phyloP scores from a whole-genome alignment of 192 early-diverging fungal genomes.

The Backusella sp. region DNA sequence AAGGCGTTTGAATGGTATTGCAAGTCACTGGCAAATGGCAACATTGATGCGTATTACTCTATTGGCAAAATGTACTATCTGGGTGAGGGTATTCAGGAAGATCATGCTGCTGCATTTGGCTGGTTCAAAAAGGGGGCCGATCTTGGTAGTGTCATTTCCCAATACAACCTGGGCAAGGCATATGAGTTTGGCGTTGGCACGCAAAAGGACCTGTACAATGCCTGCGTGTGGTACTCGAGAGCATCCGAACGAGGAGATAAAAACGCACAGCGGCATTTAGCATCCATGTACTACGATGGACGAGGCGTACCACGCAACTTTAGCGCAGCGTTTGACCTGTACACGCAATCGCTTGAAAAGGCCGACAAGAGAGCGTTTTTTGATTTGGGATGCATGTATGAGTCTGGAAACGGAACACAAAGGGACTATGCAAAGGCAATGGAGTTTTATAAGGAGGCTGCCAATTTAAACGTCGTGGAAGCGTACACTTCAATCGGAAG shows the following conservation, averaged over 20 bases:
- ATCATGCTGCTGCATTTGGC: neutral
- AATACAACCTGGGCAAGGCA: neutral
- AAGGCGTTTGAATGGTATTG: constrained; percentile 2
- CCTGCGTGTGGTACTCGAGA: neutral
- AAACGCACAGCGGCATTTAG: neutral
- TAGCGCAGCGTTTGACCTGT: neutral
- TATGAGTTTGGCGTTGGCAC: neutral
- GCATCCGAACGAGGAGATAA: neutral
- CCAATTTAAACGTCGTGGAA: neutral
- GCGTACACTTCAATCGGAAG: neutral
- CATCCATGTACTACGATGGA: constrained; percentile 3
- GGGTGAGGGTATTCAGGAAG: neutral
- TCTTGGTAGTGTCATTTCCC: neutral
- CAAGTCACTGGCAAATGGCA: neutral
- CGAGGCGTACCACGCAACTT: neutral
- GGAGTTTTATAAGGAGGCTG: neutral
- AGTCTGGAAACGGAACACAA: neutral
- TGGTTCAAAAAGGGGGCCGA: neutral
- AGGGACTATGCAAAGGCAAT: neutral
- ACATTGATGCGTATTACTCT: neutral
- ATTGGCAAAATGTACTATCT: constrained; percentile 2
- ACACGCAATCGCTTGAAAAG: neutral
- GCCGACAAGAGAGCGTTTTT: neutral
- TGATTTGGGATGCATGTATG: neutral
- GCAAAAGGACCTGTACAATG: neutral